Evolutionary conservation across 2,329 filamentous ascomycete genomes (phyloP), one percentile per base, ranked within the genome.

Genomic region (Karstenula rhodostoma): DNA sequence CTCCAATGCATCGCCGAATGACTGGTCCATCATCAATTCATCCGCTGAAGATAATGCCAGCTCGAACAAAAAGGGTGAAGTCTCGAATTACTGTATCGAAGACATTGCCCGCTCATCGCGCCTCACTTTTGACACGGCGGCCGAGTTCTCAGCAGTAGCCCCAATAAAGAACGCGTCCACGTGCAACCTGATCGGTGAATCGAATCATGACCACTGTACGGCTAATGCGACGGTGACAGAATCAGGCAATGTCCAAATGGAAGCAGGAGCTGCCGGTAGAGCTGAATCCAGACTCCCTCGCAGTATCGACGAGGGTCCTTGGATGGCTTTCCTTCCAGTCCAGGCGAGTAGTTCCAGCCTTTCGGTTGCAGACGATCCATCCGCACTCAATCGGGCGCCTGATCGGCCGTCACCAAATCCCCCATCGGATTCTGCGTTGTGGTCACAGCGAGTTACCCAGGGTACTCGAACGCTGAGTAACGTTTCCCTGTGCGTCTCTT

Each of bases 261-360:
- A 27, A 33, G 47, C 37, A 37, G 46, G 27, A n/a, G 37, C 50
- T 33, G 37, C 50, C 37, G 56, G 57, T 44, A 52, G 66, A 29
- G 46, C 43, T 49, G 37, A 33, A 33, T 40, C 56, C 55, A 47
- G 40, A 53, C 44, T 25, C 33, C 37, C 63, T 58, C 35, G 29
- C 46, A 73, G 67, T 66, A 63, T 68, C 66, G 71, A 74, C 68
- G 68, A 71, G 44, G 62, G 66, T 44, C 61, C 63, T 27, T 75
- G 73, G 75, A 70, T 53, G 58, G 56, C 57, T 33, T 71, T 72
- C 58, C 48, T 76, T 32, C 64, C 59, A 55, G 66, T 68, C 55
- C 56, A 58, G 37, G 65, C 64, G 33, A 53, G 57, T 44, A 66
- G 61, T 52, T 73, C 73, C 62, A 67, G 64, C 56, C 61, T 64